These are phyloP conservation scores for Penicillium sp. DNA, from an alignment of 2,329 filamentous ascomycete species.

Conservation along the genomic window DNA sequence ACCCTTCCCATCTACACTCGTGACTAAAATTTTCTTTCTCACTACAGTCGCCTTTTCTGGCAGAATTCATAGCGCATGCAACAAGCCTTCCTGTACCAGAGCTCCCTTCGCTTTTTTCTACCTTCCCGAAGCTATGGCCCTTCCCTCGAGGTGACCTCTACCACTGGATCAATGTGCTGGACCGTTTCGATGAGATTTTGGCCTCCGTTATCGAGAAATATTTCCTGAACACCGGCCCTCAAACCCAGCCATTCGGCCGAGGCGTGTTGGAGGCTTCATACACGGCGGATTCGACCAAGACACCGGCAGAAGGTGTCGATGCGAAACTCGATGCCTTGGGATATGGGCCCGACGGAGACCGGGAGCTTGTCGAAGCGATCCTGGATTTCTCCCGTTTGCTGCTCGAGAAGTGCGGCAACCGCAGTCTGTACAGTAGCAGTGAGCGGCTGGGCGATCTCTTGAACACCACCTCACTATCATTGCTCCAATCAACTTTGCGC, in stretches of 20 bases:
- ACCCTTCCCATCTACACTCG: neutral
- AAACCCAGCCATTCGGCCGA: conserved; percentile 65
- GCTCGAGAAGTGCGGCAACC: conserved; percentile 90
- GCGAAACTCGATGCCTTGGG: conserved; percentile 55
- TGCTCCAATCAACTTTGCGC: conserved; percentile 72
- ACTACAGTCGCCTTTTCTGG: conserved; percentile 75
- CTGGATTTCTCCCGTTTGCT: conserved; percentile 82
- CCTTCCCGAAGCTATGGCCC: conserved; percentile 86
- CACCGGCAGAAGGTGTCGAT: conserved; percentile 51
- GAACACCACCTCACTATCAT: conserved; percentile 73
- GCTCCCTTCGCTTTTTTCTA: conserved; percentile 68
- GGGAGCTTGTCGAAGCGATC: conserved; percentile 70
- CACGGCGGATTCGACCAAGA: conserved; percentile 57
- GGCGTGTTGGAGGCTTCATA: conserved; percentile 36
- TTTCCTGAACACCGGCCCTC: conserved; percentile 71
- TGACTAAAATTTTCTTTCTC: conserved; percentile 22
- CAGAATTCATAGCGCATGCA: conserved; percentile 69
- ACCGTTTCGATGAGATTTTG: conserved; percentile 85
- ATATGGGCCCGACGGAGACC: conserved; percentile 70
- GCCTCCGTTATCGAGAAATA: conserved; percentile 78
- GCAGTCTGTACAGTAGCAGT: conserved; percentile 94
- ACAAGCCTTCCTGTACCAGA: conserved; percentile 61
- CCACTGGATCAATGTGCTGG: conserved; percentile 93
- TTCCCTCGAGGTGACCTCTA: conserved; percentile 94
- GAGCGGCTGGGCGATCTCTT: conserved; percentile 81